Conservation (phyloP, 75 land plant genomes). For the Selaginella tamariscina region DNA sequence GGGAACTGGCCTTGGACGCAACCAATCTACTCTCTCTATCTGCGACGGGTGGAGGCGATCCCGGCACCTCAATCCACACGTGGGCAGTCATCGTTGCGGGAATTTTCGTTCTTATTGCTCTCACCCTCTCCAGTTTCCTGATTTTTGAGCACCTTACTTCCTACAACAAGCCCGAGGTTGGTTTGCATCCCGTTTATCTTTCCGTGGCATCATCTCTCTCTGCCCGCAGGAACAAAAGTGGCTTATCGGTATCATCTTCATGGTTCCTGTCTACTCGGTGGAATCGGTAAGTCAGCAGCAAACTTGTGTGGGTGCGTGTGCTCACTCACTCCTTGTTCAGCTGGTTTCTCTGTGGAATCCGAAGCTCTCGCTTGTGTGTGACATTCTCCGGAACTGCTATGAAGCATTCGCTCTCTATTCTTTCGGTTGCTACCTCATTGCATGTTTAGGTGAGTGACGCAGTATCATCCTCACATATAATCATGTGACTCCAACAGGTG, state of each 20-base stretch:
- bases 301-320: too few relatives aligned
- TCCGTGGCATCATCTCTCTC: not conserved
- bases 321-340: constrained; percentile 27
- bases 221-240: constrained; percentile 82
- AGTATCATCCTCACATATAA: not conserved
- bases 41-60: not conserved
- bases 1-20: too few relatives aligned
- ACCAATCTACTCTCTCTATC: not conserved
- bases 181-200: too few relatives aligned
- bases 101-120: constrained; percentile 54
- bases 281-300: constrained; percentile 50
- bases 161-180: constrained; percentile 76
- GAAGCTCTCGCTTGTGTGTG: constrained; percentile 46
- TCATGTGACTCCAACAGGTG: constrained; percentile 37
- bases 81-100: constrained; percentile 52
- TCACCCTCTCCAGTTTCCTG: constrained; percentile 47
- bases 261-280: constrained; percentile 81
- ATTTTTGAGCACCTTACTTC: constrained; percentile 59
- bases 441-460: constrained; percentile 66
- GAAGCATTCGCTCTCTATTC: constrained; percentile 91
- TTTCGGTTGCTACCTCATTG: constrained; percentile 80
- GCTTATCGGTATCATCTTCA: constrained; percentile 70
- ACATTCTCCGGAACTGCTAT: constrained; percentile 74
- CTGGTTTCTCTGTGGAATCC: constrained; percentile 49
- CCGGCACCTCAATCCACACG: constrained; percentile 18